phyloP scores from a whole-genome alignment of 257 asterid species.

The Ballota nigra region DNA sequence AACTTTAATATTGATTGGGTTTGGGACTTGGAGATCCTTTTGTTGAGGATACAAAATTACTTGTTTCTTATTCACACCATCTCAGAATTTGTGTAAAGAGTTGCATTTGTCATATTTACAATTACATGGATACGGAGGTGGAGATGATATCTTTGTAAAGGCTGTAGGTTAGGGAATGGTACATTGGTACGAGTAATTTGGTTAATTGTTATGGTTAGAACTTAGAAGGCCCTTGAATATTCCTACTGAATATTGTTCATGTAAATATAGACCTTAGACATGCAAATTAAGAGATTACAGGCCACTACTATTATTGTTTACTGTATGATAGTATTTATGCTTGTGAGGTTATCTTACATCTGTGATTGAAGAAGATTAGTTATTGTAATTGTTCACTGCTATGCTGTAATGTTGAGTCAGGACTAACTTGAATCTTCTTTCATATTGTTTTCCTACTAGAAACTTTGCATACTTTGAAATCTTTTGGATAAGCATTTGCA shows the following conservation, averaged over 20 bases:
- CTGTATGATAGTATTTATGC: background rate
- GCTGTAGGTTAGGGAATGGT: background rate
- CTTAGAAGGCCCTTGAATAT: background rate
- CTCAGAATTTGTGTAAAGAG: background rate
- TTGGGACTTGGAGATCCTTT: background rate
- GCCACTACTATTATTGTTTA: background rate
- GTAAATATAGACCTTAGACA: background rate
- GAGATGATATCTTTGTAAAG: background rate
- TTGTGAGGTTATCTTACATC: background rate
- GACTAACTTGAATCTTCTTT: background rate
- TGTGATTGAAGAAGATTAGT: background rate
- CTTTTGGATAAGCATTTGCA: background rate
- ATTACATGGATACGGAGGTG: background rate
- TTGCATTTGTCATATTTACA: background rate
- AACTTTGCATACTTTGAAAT: background rate
- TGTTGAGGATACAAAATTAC: background rate
- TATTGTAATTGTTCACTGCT: background rate
- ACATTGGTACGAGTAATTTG: background rate
- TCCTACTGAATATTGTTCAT: background rate
- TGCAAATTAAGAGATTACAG: background rate
- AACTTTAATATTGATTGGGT: background rate
- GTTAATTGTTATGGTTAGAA: background rate
- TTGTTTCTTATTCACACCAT: background rate
- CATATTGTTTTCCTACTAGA: background rate
- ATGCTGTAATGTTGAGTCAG: background rate